Conservation (phyloP, 1,284 basidiomycete genomes). For the Kwoniella shivajii region DNA sequence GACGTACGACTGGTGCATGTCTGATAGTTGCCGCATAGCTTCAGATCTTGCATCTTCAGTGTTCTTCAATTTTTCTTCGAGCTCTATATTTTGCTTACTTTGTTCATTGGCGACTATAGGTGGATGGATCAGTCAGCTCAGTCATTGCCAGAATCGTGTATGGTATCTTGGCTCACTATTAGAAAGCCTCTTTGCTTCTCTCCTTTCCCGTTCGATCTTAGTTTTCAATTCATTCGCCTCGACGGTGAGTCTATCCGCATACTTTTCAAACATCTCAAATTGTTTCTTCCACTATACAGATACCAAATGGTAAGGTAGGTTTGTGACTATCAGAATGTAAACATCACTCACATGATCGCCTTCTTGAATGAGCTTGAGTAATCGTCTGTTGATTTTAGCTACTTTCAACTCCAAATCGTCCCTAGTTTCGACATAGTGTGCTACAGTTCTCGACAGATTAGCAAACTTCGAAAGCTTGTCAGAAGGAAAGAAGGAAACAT, state of each 20-base stretch:
- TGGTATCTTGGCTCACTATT: conserved; percentile 28
- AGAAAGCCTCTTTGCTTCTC: conserved; percentile 52
- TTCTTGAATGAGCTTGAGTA: conserved; percentile 56
- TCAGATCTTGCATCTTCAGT: conserved; percentile 49
- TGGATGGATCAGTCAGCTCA: background rate
- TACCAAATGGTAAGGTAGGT: no score
- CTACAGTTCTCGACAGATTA: conserved; percentile 18
- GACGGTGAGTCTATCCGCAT: conserved; percentile 54
- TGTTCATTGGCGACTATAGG: conserved; percentile 34
- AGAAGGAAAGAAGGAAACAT: conserved; percentile 12
- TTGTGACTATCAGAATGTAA: no score
- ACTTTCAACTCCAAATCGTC: conserved; percentile 88
- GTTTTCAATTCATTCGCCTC: conserved; percentile 55
- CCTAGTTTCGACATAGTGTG: conserved; percentile 85
- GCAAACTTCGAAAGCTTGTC: background rate
- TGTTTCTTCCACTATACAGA: conserved; percentile 57
- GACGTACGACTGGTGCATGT: conserved; percentile 50
- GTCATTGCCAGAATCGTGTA: no score
- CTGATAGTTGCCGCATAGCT: conserved; percentile 52
- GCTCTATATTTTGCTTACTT: conserved; percentile 38
- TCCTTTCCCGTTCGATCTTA: conserved; percentile 55
- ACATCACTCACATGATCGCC: conserved; percentile 53
- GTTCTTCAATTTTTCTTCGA: conserved; percentile 44
- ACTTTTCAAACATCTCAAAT: conserved; percentile 56
- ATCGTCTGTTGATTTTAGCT: conserved; percentile 47